These are phyloP conservation scores for Oidiodendron maius DNA, from an alignment of 495 filamentous ascomycete genomes.

Conservation along the genomic window DNA sequence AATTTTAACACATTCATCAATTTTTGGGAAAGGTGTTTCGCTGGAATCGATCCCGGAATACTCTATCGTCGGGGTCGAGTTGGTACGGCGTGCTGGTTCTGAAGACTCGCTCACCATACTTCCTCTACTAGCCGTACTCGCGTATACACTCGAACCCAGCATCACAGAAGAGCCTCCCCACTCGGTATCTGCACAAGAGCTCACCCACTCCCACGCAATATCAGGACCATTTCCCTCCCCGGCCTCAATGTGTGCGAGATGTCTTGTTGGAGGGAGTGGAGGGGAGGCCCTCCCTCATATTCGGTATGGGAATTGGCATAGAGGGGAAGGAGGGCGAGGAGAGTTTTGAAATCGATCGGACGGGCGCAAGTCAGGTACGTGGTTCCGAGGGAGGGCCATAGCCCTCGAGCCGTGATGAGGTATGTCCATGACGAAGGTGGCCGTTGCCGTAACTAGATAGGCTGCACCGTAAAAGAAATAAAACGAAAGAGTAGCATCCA, in stretches of 20 bases:
- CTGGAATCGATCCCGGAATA: constrained; percentile 18
- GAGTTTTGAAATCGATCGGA: constrained; percentile 43
- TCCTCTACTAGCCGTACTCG: constrained; percentile 13
- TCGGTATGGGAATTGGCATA: constrained; percentile 45
- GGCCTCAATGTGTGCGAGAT: constrained; percentile 28
- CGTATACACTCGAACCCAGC: constrained; percentile 24
- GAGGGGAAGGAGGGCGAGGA: constrained; percentile 32
- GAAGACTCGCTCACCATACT: constrained; percentile 20
- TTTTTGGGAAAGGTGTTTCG: constrained; percentile 22
- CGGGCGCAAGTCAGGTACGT: constrained; percentile 45
- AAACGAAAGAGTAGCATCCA: constrained; percentile 2
- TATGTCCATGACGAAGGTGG: constrained; percentile 48
- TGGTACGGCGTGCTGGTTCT: constrained; percentile 26
- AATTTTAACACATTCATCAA: too few relatives aligned
- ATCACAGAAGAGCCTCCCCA: constrained; percentile 20
- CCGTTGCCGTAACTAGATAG: constrained; percentile 31
- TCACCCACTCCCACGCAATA: constrained; percentile 27
- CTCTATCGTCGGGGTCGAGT: constrained; percentile 30
- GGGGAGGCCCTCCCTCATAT: constrained; percentile 37
- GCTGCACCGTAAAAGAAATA: background rate
- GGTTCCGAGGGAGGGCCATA: constrained; percentile 42
- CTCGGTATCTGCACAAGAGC: constrained; percentile 20
- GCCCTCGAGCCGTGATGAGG: constrained; percentile 39
- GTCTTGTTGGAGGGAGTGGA: constrained; percentile 44
- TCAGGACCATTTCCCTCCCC: constrained; percentile 15